Base-by-base conservation (phyloP, 441 rosid species). In the Omphalea diandra region DNA sequence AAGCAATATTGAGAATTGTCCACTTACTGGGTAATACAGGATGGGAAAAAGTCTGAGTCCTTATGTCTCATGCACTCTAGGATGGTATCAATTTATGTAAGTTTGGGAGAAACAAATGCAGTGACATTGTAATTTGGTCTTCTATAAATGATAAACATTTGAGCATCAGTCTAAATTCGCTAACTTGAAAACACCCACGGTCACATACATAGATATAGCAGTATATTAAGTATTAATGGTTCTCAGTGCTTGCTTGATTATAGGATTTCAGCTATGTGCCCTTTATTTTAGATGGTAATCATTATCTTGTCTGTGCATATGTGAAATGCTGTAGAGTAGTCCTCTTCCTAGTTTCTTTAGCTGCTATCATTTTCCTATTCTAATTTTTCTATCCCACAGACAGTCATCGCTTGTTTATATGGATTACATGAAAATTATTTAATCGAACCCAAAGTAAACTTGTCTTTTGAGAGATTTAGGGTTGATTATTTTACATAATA, bases 71-170 rank as follows among this genome's bases (percentile, higher is more conserved):
- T 58, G 46, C 29, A 46, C 44, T 10, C 9, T 29, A 41, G 46
- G 56, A 57, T 69, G 66, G 65, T 33, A 8, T 69, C 20, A 7
- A 22, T 35, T 36, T 24, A 17, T 35, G 15, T 59, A 38, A 33
- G 0, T 35, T 35, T 54, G 24, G 36, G 35, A 10, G 29, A 54
- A 24, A 67, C 36, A 67, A 38, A 67, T 38, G 7, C 20, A 12
- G 32, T 55, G 35, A 9, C 35, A 47, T 40, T 27, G 24, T 35
- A 40, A 54, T 18, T 55, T 56, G 49, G 1, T 32, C 54, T 29
- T 22, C 10, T 31, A 41, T 53, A 53, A 53, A 24, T 29, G 31
- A 24, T 67, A 29, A 20, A 15, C 15, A 1, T 41, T 63, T 58
- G 17, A 18, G 43, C 46, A 5, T 58, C 32, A 5, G 20, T 46